Percentiles rank a stretch among this genome's conserved stretches.
These are phyloP conservation scores for Globisporangium yorkense DNA, from an alignment of 352 stramenopile species.

Conservation along the genomic window DNA sequence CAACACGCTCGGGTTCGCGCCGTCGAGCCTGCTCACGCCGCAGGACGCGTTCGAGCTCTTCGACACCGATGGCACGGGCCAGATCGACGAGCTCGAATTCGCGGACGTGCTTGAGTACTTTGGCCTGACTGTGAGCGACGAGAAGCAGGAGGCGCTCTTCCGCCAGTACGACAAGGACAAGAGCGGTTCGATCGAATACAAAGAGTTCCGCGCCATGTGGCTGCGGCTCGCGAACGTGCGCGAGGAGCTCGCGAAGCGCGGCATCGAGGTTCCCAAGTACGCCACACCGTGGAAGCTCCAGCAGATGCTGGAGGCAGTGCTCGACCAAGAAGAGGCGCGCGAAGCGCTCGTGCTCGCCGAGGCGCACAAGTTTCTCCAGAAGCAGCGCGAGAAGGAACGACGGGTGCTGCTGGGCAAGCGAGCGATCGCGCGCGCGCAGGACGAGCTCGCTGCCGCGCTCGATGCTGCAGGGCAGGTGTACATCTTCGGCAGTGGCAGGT, in stretches of 20 bases:
- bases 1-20: conserved; percentile 76
- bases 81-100: conserved; percentile 93
- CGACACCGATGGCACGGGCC: conserved; percentile 82
- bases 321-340: conserved; percentile 87
- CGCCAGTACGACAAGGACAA: conserved; percentile 91
- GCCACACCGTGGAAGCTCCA: conserved; percentile 70
- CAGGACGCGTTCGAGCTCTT: conserved; percentile 91
- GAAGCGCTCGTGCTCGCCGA: conserved; percentile 79
- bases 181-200: conserved; percentile 90
- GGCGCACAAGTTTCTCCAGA: conserved; percentile 63
- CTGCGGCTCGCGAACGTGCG: conserved; percentile 72
- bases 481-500: conserved; percentile 83
- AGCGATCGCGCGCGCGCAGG: conserved; percentile 63
- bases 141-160: conserved; percentile 90
- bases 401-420: conserved; percentile 33
- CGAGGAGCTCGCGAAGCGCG: conserved; percentile 82
- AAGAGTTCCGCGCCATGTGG: conserved; percentile 93
- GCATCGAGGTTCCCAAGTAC: conserved; percentile 87
- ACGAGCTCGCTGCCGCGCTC: conserved; percentile 81
- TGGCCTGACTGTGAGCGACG: conserved; percentile 81
- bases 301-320: conserved; percentile 79
- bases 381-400: conserved; percentile 67
- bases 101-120: conserved; percentile 93
- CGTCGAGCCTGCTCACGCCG: conserved; percentile 75
- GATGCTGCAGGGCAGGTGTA: conserved; percentile 92